Conservation (phyloP, 2,329 filamentous ascomycete species). For the Fusarium haematococcum region DNA sequence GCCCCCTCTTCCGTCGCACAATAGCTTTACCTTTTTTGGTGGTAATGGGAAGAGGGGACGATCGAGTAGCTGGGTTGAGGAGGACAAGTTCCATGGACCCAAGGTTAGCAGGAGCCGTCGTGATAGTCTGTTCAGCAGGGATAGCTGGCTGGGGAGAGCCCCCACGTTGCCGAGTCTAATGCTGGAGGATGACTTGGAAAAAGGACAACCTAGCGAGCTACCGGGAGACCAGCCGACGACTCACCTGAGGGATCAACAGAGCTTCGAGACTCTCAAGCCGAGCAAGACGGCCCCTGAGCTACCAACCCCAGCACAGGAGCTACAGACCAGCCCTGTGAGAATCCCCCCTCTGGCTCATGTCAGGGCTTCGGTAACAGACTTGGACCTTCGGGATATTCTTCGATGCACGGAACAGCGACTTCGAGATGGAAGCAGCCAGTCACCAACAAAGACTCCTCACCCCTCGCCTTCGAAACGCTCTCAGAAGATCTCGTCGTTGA, state of each 20-base stretch:
- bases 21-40: conserved; percentile 45
- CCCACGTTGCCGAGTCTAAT: conserved; percentile 53
- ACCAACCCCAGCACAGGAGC: conserved; percentile 22
- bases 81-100: conserved; percentile 63
- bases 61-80: conserved; percentile 60
- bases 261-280: conserved; percentile 21
- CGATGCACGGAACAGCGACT: conserved; percentile 65
- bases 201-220: conserved; percentile 21
- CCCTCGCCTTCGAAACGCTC: conserved; percentile 33
- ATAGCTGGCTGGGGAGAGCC: conserved; percentile 49
- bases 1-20: conserved; percentile 50
- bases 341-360: conserved; percentile 34
- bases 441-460: conserved; percentile 47
- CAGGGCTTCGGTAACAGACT: conserved; percentile 53
- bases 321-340: conserved; percentile 21
- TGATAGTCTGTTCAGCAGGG: conserved; percentile 46
- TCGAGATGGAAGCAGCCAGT: conserved; percentile 51
- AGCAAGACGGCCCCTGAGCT: conserved; percentile 40
- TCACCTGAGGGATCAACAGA: conserved; percentile 33
- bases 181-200: conserved; percentile 43
- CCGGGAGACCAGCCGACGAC: conserved; percentile 28
- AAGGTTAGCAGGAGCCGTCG: conserved; percentile 49
- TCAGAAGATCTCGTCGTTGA: conserved; percentile 31
- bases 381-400: conserved; percentile 64
- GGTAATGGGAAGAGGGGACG: conserved; percentile 42